phyloP scores from a whole-genome alignment of 2,329 filamentous ascomycete species.

The Sclerotinia borealis region DNA sequence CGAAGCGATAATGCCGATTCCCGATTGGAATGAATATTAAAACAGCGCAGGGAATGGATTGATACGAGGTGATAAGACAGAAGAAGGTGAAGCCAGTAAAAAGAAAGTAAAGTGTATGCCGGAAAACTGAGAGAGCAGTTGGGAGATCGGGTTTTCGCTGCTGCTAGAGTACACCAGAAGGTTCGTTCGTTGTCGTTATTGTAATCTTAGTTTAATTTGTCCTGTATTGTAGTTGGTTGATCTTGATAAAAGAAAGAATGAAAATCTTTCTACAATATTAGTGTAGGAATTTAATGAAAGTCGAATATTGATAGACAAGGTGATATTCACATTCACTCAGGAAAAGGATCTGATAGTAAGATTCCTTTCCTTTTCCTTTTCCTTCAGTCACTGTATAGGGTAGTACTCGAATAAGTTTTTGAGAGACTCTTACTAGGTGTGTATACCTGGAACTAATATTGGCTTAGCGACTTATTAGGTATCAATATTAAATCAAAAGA shows the following conservation, averaged over 20 bases:
- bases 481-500: too few species aligned
- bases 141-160: too few species aligned
- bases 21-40: constrained; percentile 12
- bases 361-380: too few species aligned
- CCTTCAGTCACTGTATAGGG: too few species aligned
- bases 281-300: neutral
- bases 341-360: too few species aligned
- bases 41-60: neutral
- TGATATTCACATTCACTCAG: neutral
- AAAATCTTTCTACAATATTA: neutral
- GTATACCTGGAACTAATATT: too few species aligned
- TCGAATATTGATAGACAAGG: neutral
- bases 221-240: neutral
- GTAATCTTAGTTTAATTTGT: neutral
- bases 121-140: too few species aligned
- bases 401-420: too few species aligned
- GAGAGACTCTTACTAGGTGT: too few species aligned
- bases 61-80: neutral
- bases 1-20: constrained; percentile 14
- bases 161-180: too few species aligned
- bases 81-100: neutral
- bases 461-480: too few species aligned
- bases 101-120: neutral
- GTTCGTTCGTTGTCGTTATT: neutral
- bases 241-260: neutral